Percentiles rank a stretch among this genome's conserved stretches.
phyloP scores from a whole-genome alignment of 1,284 basidiomycete genomes.

The Rhodotorula sp. region DNA sequence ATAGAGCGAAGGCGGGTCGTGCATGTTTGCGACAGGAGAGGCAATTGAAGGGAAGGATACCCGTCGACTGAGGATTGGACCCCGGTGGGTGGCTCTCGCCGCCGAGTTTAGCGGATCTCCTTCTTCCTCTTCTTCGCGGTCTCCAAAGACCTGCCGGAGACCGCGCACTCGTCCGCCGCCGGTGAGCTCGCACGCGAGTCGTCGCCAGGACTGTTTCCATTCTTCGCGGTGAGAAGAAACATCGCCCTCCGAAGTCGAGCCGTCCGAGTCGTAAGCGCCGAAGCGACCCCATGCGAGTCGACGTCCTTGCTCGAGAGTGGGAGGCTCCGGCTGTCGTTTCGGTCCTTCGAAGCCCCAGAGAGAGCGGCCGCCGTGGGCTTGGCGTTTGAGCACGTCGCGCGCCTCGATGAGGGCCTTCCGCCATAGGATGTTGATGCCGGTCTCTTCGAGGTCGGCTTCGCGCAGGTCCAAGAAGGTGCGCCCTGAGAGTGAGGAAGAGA shows the following conservation, averaged over 20 bases:
- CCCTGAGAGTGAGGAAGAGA: conserved; percentile 36
- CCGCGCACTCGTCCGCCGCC: conserved; percentile 34
- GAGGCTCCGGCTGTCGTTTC: too few species aligned
- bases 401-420: conserved; percentile 16
- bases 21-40: neutral
- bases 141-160: conserved; percentile 37
- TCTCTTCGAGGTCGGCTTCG: conserved; percentile 37
- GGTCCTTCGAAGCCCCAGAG: conserved; percentile 35
- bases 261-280: conserved; percentile 27
- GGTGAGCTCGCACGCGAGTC: neutral
- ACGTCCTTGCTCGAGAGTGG: neutral
- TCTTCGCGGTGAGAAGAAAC: conserved; percentile 36
- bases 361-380: conserved; percentile 24
- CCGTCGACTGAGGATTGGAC: neutral
- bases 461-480: conserved; percentile 42
- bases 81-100: neutral
- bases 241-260: conserved; percentile 14
- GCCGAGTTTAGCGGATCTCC: neutral
- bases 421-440: conserved; percentile 42
- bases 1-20: too few species aligned
- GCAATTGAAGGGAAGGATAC: neutral
- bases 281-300: neutral
- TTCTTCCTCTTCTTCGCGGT: neutral
- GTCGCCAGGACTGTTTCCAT: conserved; percentile 43
- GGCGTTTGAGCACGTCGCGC: conserved; percentile 22